A percentile compares a stretch with the other conserved stretches of the same genome.
These are phyloP conservation scores for Hypoxylon sp. DNA, from an alignment of 2,329 filamentous ascomycete species.

Conservation along the genomic window DNA sequence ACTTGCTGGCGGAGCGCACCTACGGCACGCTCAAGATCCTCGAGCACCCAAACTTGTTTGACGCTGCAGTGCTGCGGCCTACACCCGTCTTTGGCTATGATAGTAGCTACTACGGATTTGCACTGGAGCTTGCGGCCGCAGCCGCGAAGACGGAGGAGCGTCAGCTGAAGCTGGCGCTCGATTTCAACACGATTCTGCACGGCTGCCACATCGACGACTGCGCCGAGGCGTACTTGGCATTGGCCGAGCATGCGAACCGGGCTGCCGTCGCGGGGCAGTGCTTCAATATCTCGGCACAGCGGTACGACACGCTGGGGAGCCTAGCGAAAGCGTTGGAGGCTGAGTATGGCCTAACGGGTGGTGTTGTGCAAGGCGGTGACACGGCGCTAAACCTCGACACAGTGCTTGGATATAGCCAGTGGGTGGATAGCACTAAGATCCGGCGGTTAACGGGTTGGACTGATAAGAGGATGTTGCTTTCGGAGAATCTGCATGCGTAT, in stretches of 20 bases:
- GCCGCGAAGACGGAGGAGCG: slow-evolving; percentile 38
- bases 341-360: slow-evolving; percentile 58
- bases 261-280: slow-evolving; percentile 56
- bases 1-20: slow-evolving; percentile 53
- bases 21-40: slow-evolving; percentile 56
- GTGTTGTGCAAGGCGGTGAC: slow-evolving; percentile 39
- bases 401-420: slow-evolving; percentile 59
- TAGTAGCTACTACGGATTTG: slow-evolving; percentile 61
- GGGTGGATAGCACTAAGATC: slow-evolving; percentile 61
- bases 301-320: slow-evolving; percentile 62
- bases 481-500: slow-evolving; percentile 56
- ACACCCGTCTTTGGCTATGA: slow-evolving; percentile 64
- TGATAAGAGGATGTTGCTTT: slow-evolving; percentile 57
- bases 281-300: slow-evolving; percentile 63
- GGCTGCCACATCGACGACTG: slow-evolving; percentile 66
- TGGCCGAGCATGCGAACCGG: slow-evolving; percentile 58
- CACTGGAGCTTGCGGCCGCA: slow-evolving; percentile 55
- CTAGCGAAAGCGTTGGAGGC: slow-evolving; percentile 57
- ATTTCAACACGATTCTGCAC: slow-evolving; percentile 60
- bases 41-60: slow-evolving; percentile 58
- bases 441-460: slow-evolving; percentile 59
- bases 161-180: slow-evolving; percentile 53
- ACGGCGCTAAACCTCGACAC: slow-evolving; percentile 27
- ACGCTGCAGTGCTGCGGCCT: slow-evolving; percentile 61
- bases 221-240: slow-evolving; percentile 62